Conservation (phyloP, 2,329 filamentous ascomycete genomes). For the Hypoxylon sp. region DNA sequence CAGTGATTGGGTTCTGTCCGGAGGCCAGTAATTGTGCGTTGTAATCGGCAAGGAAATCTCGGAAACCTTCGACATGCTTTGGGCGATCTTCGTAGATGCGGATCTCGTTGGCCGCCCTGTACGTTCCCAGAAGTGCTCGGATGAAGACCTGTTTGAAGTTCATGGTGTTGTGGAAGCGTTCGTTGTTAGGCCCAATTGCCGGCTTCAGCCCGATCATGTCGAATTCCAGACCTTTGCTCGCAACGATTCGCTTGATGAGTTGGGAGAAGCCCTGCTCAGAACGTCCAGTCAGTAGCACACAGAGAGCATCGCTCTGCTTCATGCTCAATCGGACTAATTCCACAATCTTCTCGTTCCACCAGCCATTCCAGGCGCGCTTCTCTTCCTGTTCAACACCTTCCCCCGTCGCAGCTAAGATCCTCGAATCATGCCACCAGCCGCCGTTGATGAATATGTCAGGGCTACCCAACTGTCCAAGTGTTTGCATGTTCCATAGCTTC, state of each 20-base stretch:
- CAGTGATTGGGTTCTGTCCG: constrained; percentile 72
- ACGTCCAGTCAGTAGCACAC: constrained; percentile 88
- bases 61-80: constrained; percentile 82
- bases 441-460: constrained; percentile 84
- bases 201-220: constrained; percentile 92
- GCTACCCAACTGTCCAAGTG: constrained; percentile 80
- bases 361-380: constrained; percentile 85
- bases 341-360: constrained; percentile 95
- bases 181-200: constrained; percentile 80
- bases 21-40: constrained; percentile 69
- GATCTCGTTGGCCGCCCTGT: constrained; percentile 84
- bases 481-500: constrained; percentile 84
- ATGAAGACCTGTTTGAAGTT: constrained; percentile 92
- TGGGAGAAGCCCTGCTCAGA: constrained; percentile 81
- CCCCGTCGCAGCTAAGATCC: constrained; percentile 87
- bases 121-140: constrained; percentile 84
- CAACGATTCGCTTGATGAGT: constrained; percentile 83
- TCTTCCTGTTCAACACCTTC: constrained; percentile 87
- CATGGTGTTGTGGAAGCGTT: constrained; percentile 86
- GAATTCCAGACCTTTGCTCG: constrained; percentile 83
- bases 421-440: constrained; percentile 97
- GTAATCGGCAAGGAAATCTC: constrained; percentile 83
- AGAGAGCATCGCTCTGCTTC: constrained; percentile 85
- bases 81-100: constrained; percentile 77
- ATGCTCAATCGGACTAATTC: constrained; percentile 84